Conservation (phyloP, 2,329 filamentous ascomycete genomes). For the Penicillium sp. region DNA sequence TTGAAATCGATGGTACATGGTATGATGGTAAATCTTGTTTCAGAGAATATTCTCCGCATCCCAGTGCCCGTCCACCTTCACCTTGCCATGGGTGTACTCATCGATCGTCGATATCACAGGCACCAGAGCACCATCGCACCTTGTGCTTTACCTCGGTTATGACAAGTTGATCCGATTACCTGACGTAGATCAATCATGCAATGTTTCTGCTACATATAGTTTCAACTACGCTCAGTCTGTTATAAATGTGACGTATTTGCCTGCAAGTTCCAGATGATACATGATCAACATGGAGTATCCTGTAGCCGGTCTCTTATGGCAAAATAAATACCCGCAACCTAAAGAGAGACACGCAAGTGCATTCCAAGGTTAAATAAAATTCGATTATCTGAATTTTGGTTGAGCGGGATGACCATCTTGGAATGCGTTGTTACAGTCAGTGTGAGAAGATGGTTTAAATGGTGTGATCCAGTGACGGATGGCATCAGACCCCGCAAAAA, state of each 20-base stretch:
- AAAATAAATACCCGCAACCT: not conserved
- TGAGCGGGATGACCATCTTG: not conserved
- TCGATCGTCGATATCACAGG: not conserved
- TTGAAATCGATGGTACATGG: not conserved
- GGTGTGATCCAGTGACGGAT: constrained; percentile 3
- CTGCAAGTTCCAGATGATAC: not conserved
- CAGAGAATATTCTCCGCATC: not conserved
- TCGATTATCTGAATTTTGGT: not conserved
- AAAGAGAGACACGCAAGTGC: not conserved
- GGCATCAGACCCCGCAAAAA: constrained; percentile 12
- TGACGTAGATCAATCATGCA: not conserved
- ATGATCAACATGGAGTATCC: not conserved
- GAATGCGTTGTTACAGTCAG: too few relatives aligned
- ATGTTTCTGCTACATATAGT: not conserved
- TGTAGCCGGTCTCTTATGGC: not conserved
- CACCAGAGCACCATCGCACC: not conserved
- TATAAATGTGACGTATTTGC: not conserved
- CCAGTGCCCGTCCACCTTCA: not conserved
- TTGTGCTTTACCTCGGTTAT: not conserved
- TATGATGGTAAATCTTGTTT: not conserved
- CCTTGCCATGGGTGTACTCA: not conserved
- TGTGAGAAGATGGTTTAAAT: not conserved
- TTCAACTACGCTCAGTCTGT: not conserved
- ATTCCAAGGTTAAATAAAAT: too few relatives aligned
- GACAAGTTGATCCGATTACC: not conserved